A percentile compares a stretch with the other conserved stretches of the same genome.
These are phyloP conservation scores for Lecanicillium sp. DNA, from an alignment of 2,329 filamentous ascomycete species.

Conservation along the genomic window DNA sequence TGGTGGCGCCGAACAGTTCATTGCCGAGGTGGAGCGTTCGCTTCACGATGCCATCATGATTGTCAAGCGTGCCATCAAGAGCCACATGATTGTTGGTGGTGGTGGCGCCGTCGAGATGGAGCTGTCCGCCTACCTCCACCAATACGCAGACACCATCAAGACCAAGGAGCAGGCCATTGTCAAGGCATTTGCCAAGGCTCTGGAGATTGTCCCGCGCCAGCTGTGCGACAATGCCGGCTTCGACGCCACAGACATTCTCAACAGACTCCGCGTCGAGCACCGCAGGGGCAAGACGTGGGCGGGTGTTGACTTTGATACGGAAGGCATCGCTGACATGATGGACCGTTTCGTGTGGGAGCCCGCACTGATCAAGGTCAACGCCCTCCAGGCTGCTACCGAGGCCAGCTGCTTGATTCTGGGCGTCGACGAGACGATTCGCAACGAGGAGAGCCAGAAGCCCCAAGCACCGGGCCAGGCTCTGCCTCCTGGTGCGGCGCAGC, in stretches of 20 bases:
- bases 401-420: constrained; percentile 91
- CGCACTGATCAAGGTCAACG: constrained; percentile 91
- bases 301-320: constrained; percentile 88
- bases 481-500: constrained; percentile 77
- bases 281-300: constrained; percentile 89
- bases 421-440: constrained; percentile 97
- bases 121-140: constrained; percentile 85
- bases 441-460: constrained; percentile 83
- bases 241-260: constrained; percentile 95
- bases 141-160: constrained; percentile 84
- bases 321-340: constrained; percentile 92
- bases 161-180: constrained; percentile 97
- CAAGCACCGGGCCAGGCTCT: constrained; percentile 71
- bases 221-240: constrained; percentile 98
- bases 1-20: constrained; percentile 97
- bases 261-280: constrained; percentile 92
- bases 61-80: constrained; percentile 94
- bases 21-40: constrained; percentile 94
- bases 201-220: constrained; percentile 94
- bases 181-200: constrained; percentile 94
- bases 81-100: constrained; percentile 88
- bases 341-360: constrained; percentile 97
- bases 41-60: constrained; percentile 99
- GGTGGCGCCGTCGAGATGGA: constrained; percentile 97
- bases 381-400: constrained; percentile 91